phyloP scores from a whole-genome alignment of 2,329 filamentous ascomycete genomes.

The Sporothrix sp. region DNA sequence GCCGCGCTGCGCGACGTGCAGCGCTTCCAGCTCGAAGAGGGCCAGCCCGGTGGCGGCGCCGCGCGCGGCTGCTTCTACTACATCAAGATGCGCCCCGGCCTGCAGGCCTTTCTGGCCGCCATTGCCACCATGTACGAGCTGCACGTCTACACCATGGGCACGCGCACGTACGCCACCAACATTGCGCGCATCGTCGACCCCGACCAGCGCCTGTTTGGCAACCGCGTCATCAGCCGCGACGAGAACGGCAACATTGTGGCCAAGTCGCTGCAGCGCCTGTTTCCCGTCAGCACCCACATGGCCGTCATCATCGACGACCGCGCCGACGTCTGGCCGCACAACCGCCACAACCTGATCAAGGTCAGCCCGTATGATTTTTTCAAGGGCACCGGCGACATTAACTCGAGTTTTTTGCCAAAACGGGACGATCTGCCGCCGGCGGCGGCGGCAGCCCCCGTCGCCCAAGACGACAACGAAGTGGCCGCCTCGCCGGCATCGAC shows the following conservation, averaged over 20 bases:
- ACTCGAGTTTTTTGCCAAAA: conserved; percentile 91
- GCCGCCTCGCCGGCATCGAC: neutral
- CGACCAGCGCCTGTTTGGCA: conserved; percentile 78
- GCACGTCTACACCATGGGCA: conserved; percentile 99
- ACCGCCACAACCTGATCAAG: conserved; percentile 86
- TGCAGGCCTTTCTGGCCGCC: conserved; percentile 68
- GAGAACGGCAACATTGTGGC: conserved; percentile 89
- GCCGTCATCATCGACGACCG: conserved; percentile 98
- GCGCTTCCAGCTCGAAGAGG: conserved; percentile 86
- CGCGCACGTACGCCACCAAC: conserved; percentile 84
- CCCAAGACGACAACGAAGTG: conserved; percentile 6
- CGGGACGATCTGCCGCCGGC: conserved; percentile 41
- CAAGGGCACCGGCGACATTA: conserved; percentile 96
- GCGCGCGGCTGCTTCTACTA: conserved; percentile 92
- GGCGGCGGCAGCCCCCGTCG: neutral
- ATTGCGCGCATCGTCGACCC: conserved; percentile 92
- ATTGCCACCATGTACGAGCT: conserved; percentile 80
- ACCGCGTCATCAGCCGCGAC: conserved; percentile 90
- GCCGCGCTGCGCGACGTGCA: conserved; percentile 80
- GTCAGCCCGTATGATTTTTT: conserved; percentile 97
- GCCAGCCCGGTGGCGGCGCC: conserved; percentile 54
- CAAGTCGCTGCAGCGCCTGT: conserved; percentile 83
- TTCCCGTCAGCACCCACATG: conserved; percentile 97
- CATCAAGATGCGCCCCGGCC: conserved; percentile 88
- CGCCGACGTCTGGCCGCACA: conserved; percentile 87